Evolutionary conservation across 352 stramenopile species (phyloP).

Genomic region (Phytophthora litchii): DNA sequence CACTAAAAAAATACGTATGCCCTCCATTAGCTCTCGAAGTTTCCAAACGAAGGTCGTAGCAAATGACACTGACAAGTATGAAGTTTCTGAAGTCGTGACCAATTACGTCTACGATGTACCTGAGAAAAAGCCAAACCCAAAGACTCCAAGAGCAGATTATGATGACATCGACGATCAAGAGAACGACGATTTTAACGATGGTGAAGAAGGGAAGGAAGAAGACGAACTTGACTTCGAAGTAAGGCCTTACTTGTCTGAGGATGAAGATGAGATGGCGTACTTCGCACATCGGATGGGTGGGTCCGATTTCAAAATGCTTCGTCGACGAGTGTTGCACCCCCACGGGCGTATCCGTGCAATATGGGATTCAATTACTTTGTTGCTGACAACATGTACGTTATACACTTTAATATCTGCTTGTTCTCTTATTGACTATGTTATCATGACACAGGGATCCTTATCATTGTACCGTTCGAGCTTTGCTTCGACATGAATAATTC

Average conservation of each 20-base stretch:
- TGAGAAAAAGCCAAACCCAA: conserved; percentile 26
- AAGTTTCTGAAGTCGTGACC: conserved; percentile 31
- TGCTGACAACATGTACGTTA: conserved; percentile 66
- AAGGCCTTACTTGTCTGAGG: conserved; percentile 31
- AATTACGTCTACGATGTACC: conserved; percentile 40
- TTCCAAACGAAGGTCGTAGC: conserved; percentile 21
- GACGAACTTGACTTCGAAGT: conserved; percentile 20
- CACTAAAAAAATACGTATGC: conserved; percentile 3
- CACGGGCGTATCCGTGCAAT: conserved; percentile 58
- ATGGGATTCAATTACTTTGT: conserved; percentile 64
- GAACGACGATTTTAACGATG: conserved; percentile 22
- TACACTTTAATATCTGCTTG: neutral
- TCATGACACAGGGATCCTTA: conserved; percentile 51
- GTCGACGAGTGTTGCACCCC: conserved; percentile 62
- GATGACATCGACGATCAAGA: conserved; percentile 21
- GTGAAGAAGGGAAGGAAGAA: conserved; percentile 18
- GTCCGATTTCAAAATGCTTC: conserved; percentile 55
- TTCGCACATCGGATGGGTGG: conserved; percentile 57
- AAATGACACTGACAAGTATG: conserved; percentile 9
- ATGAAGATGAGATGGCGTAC: conserved; percentile 73
- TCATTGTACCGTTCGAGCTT: conserved; percentile 75
- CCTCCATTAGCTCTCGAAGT: conserved; percentile 1
- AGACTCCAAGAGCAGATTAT: conserved; percentile 4
- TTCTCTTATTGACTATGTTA: neutral
- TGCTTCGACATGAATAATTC: conserved; percentile 48